Conservation (phyloP, 2,329 filamentous ascomycete species). For the Aspergillus sp. region DNA sequence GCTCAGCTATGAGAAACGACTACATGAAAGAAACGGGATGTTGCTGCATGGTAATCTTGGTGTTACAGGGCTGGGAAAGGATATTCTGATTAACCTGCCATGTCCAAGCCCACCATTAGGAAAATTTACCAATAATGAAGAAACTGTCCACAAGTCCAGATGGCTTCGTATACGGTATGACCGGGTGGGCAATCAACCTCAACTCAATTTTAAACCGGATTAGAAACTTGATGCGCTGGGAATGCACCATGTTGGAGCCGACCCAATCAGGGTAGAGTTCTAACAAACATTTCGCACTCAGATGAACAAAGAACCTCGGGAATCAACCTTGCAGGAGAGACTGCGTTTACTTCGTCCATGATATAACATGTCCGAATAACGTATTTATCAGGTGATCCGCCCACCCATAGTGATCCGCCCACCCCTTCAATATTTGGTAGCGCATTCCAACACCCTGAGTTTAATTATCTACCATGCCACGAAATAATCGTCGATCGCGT, state of each 20-base stretch:
- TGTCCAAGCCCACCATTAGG: not conserved
- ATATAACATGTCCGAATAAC: no score
- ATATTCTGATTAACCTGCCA: not conserved
- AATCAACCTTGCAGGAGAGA: not conserved
- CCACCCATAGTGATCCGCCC: no score
- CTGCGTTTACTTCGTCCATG: no score
- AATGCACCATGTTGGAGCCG: not conserved
- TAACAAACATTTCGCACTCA: not conserved
- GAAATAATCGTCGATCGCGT: no score
- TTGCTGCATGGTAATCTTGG: not conserved
- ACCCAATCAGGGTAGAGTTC: not conserved
- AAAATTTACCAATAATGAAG: not conserved
- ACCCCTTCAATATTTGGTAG: no score
- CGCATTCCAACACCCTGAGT: no score
- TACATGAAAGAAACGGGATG: not conserved
- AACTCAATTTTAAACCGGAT: not conserved
- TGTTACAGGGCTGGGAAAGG: not conserved
- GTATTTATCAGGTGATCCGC: no score
- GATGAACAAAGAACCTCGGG: not conserved
- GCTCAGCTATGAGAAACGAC: slow-evolving; percentile 12
- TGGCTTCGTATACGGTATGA: not conserved
- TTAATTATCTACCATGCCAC: no score
- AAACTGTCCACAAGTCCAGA: not conserved
- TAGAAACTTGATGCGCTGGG: not conserved
- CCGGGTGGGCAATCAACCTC: no score